Evolutionary conservation across 2,329 filamentous ascomycete genomes (phyloP).

Genomic region (Pestalotiopsis sp.): DNA sequence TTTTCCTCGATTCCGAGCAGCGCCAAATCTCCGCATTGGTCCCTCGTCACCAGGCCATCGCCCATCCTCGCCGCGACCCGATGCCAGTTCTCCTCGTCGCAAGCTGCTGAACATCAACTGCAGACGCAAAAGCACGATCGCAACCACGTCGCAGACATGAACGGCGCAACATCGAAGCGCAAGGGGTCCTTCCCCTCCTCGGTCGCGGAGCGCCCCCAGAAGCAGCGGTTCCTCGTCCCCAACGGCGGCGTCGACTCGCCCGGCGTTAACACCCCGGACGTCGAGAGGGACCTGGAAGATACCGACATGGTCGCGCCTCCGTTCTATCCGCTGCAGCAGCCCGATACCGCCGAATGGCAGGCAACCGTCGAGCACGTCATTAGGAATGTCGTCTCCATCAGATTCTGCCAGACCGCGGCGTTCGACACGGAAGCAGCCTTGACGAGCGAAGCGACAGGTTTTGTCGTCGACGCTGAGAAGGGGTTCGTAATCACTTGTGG

Average conservation of each 20-base stretch:
- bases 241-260: slow-evolving; percentile 50
- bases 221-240: slow-evolving; percentile 37
- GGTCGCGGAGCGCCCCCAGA: slow-evolving; percentile 37
- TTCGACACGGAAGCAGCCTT: slow-evolving; percentile 97
- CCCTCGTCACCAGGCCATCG: neutral
- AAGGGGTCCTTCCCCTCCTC: slow-evolving; percentile 46
- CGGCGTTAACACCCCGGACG: slow-evolving; percentile 50
- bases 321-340: slow-evolving; percentile 33
- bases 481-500: slow-evolving; percentile 55
- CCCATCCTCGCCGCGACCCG: neutral
- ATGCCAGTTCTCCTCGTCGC: slow-evolving; percentile 5
- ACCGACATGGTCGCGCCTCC: slow-evolving; percentile 40
- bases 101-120: neutral
- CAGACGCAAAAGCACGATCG: neutral
- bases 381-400: slow-evolving; percentile 94
- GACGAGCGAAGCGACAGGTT: slow-evolving; percentile 94
- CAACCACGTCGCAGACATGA: slow-evolving; percentile 34
- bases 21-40: neutral
- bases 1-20: neutral
- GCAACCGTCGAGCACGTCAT: slow-evolving; percentile 93
- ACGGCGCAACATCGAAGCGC: slow-evolving; percentile 51
- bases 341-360: slow-evolving; percentile 86
- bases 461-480: slow-evolving; percentile 91
- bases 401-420: slow-evolving; percentile 96
- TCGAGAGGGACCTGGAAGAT: slow-evolving; percentile 35